Percentiles rank a stretch among this genome's conserved stretches.
These are phyloP conservation scores for Daldinia grandis DNA, from an alignment of 495 filamentous ascomycete species.

Conservation along the genomic window DNA sequence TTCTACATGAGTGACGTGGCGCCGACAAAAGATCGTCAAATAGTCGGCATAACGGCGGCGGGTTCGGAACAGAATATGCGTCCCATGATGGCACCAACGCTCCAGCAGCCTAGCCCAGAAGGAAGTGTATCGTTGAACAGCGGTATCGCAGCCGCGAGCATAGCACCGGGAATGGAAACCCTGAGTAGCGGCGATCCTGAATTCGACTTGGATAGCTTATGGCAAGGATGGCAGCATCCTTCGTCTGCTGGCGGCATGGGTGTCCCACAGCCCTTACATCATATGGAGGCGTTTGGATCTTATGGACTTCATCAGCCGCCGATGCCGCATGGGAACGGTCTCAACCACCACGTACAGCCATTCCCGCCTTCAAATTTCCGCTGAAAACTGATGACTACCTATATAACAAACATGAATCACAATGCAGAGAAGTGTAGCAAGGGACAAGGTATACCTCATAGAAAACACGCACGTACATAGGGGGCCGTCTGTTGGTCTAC, in stretches of 20 bases:
- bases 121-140: constrained; percentile 62
- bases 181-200: constrained; percentile 53
- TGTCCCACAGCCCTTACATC: constrained; percentile 10
- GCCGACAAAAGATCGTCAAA: constrained; percentile 29
- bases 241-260: constrained; percentile 1
- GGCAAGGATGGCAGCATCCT: constrained; percentile 48
- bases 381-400: background rate
- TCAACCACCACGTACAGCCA: constrained; percentile 16
- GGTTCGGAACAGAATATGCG: constrained; percentile 26
- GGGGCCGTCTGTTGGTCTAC: background rate
- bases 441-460: background rate
- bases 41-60: constrained; percentile 21
- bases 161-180: constrained; percentile 45
- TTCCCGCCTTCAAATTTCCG: constrained; percentile 29
- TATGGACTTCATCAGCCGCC: constrained; percentile 28
- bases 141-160: constrained; percentile 40
- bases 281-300: constrained; percentile 8
- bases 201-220: constrained; percentile 66
- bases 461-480: constrained; percentile 19
- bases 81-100: constrained; percentile 38
- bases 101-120: constrained; percentile 53
- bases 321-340: constrained; percentile 23
- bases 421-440: background rate
- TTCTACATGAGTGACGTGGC: constrained; percentile 29
- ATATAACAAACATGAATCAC: background rate